phyloP scores from a whole-genome alignment of 257 asterid genomes.

The Salvia splendens region DNA sequence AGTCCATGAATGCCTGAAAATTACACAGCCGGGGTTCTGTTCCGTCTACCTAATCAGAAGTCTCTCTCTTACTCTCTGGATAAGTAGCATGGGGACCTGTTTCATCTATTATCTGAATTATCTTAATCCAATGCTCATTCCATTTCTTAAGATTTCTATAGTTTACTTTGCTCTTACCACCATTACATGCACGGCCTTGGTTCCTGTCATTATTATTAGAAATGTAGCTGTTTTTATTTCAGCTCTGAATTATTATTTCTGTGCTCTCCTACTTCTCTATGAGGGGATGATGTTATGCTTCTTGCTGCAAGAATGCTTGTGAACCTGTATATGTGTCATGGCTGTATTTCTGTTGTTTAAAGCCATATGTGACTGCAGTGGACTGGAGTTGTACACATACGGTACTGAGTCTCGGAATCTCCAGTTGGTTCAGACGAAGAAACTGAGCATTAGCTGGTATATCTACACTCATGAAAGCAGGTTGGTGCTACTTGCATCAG shows the following conservation, averaged over 20 bases:
- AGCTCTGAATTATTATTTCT: constrained; percentile 3
- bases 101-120: background rate
- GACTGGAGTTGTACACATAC: constrained; percentile 73
- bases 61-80: background rate
- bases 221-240: background rate
- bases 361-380: constrained; percentile 55
- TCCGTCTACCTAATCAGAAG: constrained; percentile 1
- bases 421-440: constrained; percentile 76
- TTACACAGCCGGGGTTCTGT: background rate
- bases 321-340: constrained; percentile 12
- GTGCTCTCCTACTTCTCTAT: constrained; percentile 3
- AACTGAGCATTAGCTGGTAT: constrained; percentile 74
- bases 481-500: constrained; percentile 92
- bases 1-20: background rate
- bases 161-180: background rate
- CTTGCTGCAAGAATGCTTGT: constrained; percentile 28
- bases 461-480: constrained; percentile 95
- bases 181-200: constrained; percentile 1
- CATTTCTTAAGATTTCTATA: background rate
- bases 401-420: constrained; percentile 58
- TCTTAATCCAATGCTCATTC: constrained; percentile 9
- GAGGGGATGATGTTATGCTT: constrained; percentile 12
- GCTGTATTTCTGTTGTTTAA: constrained; percentile 32
- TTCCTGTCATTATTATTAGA: background rate
- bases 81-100: background rate